Evolutionary conservation across 2,329 filamentous ascomycete species (phyloP), one percentile per base, ranked within the genome.

Genomic region (Eutypa lata): DNA sequence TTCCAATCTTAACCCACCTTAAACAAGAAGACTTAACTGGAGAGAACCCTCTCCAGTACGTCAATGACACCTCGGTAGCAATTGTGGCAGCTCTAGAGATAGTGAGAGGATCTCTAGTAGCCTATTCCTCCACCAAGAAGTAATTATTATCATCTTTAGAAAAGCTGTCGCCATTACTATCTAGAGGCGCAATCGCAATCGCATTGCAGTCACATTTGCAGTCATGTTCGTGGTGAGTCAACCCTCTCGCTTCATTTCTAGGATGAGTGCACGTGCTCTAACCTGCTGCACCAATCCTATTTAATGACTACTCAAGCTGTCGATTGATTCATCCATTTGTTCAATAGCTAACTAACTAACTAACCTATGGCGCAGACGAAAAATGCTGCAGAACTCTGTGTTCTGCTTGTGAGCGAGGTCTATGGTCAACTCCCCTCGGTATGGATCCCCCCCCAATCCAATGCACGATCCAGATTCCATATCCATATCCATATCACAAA

Each of bases 401-500:
- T 87, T 76, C 85, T 96, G 69, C 82, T 97, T 58, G 87, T 97
- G 58, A 86, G 91, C 68, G 91, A 97, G 69, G 81, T 90, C 54
- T 93, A 94, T 71, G 94, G 94, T 68, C 90, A 96, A 75, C 84
- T 97, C 54, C 91, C 91, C 57, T 90, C 91, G 69, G 93, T 97
- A 88, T 66, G 88, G 76, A 50, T 19, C 31, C 54, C 49, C n/a
- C n/a, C 8, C 10, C 26, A 47, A 7, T n/a, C 16, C 18, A 26
- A 48, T 21, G 13, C 18, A 26, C 33, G 22, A n/a, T 6, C 24
- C 16, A 7, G 21, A 7, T n/a, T 47, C 45, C 50, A 54, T 42
- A 48, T 31, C 19, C 44, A 31, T 54, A 3, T 26, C n/a, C 21
- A 48, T 24, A 47, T 19, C 22, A 19, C 19, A 33, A 37, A 26